These are phyloP conservation scores for Rhodotorula sp. DNA, from an alignment of 1,284 basidiomycete genomes.

Conservation along the genomic window DNA sequence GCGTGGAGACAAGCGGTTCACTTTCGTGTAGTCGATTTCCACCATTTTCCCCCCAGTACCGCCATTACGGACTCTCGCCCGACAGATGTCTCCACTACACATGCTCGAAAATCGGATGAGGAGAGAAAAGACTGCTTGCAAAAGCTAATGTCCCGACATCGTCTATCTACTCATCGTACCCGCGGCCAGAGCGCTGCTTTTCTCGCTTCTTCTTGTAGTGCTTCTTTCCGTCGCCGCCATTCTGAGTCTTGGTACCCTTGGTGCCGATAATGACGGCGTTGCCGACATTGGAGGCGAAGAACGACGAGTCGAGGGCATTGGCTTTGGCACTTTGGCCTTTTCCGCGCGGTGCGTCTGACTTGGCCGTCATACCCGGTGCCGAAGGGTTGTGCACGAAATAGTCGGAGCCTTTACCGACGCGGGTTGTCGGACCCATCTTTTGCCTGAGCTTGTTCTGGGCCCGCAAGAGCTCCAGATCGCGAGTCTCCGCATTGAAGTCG, in stretches of 20 bases:
- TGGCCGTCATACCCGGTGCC: constrained; percentile 35
- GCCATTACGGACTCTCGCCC: too few species aligned
- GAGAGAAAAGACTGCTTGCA: neutral
- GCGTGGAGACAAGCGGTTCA: constrained; percentile 25
- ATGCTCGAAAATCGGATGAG: too few species aligned
- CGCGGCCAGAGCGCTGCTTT: constrained; percentile 85
- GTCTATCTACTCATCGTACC: constrained; percentile 62
- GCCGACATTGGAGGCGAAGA: constrained; percentile 66
- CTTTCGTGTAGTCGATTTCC: constrained; percentile 23
- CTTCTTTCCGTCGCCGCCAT: constrained; percentile 63
- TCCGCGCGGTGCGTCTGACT: constrained; percentile 13
- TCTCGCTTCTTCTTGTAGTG: constrained; percentile 79
- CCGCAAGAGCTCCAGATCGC: constrained; percentile 53
- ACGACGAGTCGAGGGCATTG: constrained; percentile 69
- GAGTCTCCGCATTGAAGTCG: constrained; percentile 74
- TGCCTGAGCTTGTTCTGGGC: constrained; percentile 60
- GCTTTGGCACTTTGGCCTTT: constrained; percentile 39
- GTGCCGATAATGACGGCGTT: constrained; percentile 48
- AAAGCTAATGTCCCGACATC: neutral
- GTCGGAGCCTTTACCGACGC: constrained; percentile 76
- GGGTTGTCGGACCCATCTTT: constrained; percentile 78
- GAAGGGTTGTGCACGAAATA: constrained; percentile 62
- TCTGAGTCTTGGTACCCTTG: constrained; percentile 47
- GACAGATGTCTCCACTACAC: too few species aligned
- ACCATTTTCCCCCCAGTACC: neutral